These are phyloP conservation scores for Chionographis japonica DNA, from an alignment of 106 monocot genomes.

Conservation along the genomic window DNA sequence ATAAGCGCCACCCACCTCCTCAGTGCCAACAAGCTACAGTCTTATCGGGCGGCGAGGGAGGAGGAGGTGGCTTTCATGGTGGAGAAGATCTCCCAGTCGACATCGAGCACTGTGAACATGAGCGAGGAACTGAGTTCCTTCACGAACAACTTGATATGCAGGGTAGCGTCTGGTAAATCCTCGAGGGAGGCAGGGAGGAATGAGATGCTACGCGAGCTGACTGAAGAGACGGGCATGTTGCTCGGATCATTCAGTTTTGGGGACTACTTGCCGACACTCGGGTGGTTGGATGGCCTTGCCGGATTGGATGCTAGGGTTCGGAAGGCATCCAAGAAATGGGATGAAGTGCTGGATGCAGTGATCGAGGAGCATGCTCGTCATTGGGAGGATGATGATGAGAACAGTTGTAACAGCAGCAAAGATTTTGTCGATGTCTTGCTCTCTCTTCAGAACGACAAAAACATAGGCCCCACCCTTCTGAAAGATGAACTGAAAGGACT, in stretches of 20 bases:
- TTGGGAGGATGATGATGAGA: not conserved
- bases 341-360: conserved; percentile 27
- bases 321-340: conserved; percentile 12
- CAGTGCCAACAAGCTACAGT: conserved; percentile 14
- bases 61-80: conserved; percentile 20
- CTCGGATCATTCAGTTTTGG: conserved; percentile 5
- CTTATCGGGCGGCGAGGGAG: conserved; percentile 9
- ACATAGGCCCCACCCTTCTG: not conserved
- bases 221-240: conserved; percentile 1
- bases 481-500: conserved; percentile 20
- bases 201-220: conserved; percentile 6
- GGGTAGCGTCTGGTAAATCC: conserved; percentile 5
- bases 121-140: conserved; percentile 9
- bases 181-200: conserved; percentile 2
- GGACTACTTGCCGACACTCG: conserved; percentile 32
- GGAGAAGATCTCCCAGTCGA: not conserved
- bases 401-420: not conserved
- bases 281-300: conserved; percentile 15
- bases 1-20: conserved; percentile 19
- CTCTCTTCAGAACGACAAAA: conserved; percentile 12
- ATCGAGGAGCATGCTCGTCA: conserved; percentile 16
- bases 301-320: conserved; percentile 17
- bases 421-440: conserved; percentile 42
- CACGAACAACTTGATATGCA: not conserved
- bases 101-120: conserved; percentile 1